Base-by-base conservation (phyloP, 2,329 filamentous ascomycete genomes). In the Pseudocercospora pini-densiflorae region DNA sequence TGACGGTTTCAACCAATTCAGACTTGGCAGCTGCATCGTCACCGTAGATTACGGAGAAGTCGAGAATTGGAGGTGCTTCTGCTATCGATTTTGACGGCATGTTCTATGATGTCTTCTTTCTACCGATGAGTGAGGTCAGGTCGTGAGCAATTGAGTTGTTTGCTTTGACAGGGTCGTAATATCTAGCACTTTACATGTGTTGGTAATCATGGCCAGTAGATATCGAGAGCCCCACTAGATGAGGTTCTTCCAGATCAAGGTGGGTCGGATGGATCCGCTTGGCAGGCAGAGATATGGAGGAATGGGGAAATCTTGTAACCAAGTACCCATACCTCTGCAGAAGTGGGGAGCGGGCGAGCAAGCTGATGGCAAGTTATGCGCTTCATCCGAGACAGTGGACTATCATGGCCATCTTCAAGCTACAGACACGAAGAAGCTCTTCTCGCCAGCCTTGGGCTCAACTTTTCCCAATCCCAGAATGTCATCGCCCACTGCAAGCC, bases 301-400 rank as follows among this genome's bases (percentile, higher is more conserved):
- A 43, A 43, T 43, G 40, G 40, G 40, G 40, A 43, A 43, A 19
- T 43, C 16, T 43, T 43, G 40, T 93, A 0, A 92, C 93, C 76
- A 97, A 97, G 84, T 97, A 95, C 0, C 96, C 92, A 0, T 86
- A 85, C n/a, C 16, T 5, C 16, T 43, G 16, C 40, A 43, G 7
- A 43, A 43, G 40, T 43, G 40, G 40, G 40, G 40, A 43, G 40
- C n/a, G 8, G n/a, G 5, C n/a, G 16, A n/a, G 40, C 40, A 43
- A n/a, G 40, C 16, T 19, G 16, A 19, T 7, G 40, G 16, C 40
- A 19, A 36, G 33, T 36, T 36, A 10, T 43, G 16, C 40, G 16
- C 40, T 43, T 14, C 12, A 36, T 16, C 2, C 1, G 33, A 36
- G 33, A 16, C 33, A 36, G 40, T 19, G 40, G 16, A 9, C 16